Evolutionary conservation across 495 filamentous ascomycete species (phyloP).

Genomic region (Friedmanniomyces simplex): DNA sequence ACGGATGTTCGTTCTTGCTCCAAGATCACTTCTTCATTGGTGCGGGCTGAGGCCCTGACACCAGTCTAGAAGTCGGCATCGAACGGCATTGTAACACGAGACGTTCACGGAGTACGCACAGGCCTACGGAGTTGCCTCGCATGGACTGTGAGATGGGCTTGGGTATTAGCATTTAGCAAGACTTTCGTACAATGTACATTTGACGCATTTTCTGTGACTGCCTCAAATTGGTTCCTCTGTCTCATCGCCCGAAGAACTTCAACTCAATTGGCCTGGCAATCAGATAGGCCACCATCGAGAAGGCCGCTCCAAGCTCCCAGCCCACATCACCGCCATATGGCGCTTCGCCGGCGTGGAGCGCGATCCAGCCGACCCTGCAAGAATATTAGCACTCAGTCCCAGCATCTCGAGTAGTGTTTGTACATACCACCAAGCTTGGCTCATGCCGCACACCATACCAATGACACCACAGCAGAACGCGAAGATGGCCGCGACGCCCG

Average conservation of each 20-base stretch:
- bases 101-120: no score
- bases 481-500: constrained; percentile 56
- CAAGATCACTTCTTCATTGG: no score
- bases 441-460: constrained; percentile 70
- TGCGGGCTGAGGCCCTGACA: no score
- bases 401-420: neutral
- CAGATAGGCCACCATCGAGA: constrained; percentile 39
- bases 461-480: constrained; percentile 60
- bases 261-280: constrained; percentile 44
- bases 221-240: neutral
- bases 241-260: constrained; percentile 41
- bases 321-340: constrained; percentile 61
- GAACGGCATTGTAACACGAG: no score
- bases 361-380: constrained; percentile 60
- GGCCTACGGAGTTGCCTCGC: no score
- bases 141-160: no score
- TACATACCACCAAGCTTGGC: constrained; percentile 48
- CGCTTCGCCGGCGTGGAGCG: constrained; percentile 46
- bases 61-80: no score
- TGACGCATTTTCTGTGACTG: neutral
- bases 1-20: no score
- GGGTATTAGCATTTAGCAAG: neutral
- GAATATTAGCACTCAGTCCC: neutral
- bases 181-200: neutral
- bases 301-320: constrained; percentile 59